phyloP scores from a whole-genome alignment of 768 basidiomycete species.

The Rhizopogon roseolus region DNA sequence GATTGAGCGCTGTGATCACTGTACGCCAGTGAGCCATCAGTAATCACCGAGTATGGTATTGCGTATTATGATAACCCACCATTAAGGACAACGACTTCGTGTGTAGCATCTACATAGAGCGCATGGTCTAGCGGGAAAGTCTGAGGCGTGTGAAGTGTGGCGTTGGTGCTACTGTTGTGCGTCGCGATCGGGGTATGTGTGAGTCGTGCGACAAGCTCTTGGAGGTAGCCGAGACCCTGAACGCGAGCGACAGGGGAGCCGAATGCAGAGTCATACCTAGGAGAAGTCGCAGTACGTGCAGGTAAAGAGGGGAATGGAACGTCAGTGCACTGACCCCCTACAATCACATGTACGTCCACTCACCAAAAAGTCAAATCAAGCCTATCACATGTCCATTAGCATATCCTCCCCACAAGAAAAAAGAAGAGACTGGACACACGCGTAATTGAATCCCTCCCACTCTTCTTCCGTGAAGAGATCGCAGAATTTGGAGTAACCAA shows the following conservation, averaged over 20 bases:
- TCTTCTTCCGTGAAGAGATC: constrained; percentile 86
- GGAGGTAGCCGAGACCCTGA: constrained; percentile 75
- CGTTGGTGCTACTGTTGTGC: constrained; percentile 82
- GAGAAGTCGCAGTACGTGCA: constrained; percentile 14
- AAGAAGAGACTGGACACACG: constrained; percentile 32
- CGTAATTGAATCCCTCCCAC: constrained; percentile 91
- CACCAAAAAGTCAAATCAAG: constrained; percentile 65
- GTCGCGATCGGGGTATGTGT: constrained; percentile 66
- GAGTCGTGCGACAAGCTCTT: constrained; percentile 80
- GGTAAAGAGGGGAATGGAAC: not conserved
- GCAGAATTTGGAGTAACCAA: constrained; percentile 91
- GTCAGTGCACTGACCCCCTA: not conserved
- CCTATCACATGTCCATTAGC: constrained; percentile 24
- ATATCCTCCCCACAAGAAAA: not conserved
- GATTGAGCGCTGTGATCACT: constrained; percentile 84
- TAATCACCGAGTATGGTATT: not conserved
- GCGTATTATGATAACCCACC: constrained; percentile 34
- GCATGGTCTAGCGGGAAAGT: constrained; percentile 70
- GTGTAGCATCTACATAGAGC: constrained; percentile 78
- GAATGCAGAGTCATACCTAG: constrained; percentile 66
- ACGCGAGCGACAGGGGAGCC: constrained; percentile 77
- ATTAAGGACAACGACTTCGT: constrained; percentile 38
- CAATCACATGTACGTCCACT: not conserved
- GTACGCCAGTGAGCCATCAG: constrained; percentile 1
- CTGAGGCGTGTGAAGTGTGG: constrained; percentile 64